These are phyloP conservation scores for Aplosporella prunicola DNA, from an alignment of 2,329 filamentous ascomycete genomes.

Conservation along the genomic window DNA sequence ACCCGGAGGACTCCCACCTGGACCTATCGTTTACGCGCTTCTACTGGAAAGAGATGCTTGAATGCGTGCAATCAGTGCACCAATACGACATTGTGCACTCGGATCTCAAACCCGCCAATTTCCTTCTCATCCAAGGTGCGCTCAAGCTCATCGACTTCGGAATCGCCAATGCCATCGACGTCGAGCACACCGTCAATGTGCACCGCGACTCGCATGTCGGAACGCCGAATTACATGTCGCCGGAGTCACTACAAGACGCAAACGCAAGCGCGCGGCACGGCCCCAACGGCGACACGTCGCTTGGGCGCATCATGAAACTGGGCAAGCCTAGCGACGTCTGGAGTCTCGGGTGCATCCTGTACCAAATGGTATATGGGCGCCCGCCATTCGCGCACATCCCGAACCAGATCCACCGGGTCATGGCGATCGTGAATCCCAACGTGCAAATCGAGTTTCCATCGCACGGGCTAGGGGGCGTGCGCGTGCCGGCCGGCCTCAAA, in stretches of 20 bases:
- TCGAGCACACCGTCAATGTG: conserved; percentile 92
- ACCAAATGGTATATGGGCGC: conserved; percentile 97
- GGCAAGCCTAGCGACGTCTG: conserved; percentile 95
- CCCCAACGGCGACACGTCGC: conserved; percentile 25
- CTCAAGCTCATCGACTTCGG: conserved; percentile 98
- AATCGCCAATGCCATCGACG: conserved; percentile 94
- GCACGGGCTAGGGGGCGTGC: conserved; percentile 54
- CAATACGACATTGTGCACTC: conserved; percentile 89
- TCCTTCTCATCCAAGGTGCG: conserved; percentile 80
- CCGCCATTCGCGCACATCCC: conserved; percentile 87
- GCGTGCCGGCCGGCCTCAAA: conserved; percentile 46
- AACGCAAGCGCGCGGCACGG: conserved; percentile 50
- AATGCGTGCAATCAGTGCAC: conserved; percentile 85
- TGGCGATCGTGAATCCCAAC: conserved; percentile 73
- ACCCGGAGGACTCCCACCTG: conserved; percentile 53
- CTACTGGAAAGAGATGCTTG: conserved; percentile 99
- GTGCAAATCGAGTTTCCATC: conserved; percentile 64
- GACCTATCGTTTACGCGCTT: conserved; percentile 90
- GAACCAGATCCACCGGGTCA: conserved; percentile 77
- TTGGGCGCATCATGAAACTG: conserved; percentile 78
- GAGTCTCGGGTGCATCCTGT: conserved; percentile 92
- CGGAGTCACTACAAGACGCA: conserved; percentile 82
- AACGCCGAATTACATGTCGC: conserved; percentile 98
- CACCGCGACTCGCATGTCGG: conserved; percentile 93
- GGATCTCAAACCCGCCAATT: conserved; percentile 94